A percentile compares a stretch with the other conserved stretches of the same genome.
These are phyloP conservation scores for Fusarium armeniacum DNA, from an alignment of 2,329 filamentous ascomycete genomes.

Conservation along the genomic window DNA sequence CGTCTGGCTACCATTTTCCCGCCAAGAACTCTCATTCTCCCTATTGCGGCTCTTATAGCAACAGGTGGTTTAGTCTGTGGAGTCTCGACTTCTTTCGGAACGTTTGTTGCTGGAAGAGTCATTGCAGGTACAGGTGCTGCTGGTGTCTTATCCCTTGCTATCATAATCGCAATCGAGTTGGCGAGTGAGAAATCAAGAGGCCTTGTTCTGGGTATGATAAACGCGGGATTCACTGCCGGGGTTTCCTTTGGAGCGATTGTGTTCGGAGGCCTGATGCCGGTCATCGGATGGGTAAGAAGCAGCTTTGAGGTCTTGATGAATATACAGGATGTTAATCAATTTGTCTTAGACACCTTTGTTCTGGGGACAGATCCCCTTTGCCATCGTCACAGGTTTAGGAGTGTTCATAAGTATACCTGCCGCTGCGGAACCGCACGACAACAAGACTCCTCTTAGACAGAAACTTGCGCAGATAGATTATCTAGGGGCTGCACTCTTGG, in stretches of 20 bases:
- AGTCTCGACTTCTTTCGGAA: slow-evolving; percentile 67
- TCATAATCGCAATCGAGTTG: slow-evolving; percentile 83
- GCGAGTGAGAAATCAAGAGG: slow-evolving; percentile 76
- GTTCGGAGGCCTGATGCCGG: slow-evolving; percentile 73
- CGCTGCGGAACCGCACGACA: slow-evolving; percentile 21
- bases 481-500: slow-evolving; percentile 75
- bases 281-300: slow-evolving; percentile 76
- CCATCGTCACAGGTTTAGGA: slow-evolving; percentile 70
- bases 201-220: slow-evolving; percentile 79
- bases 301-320: background rate
- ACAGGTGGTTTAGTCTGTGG: slow-evolving; percentile 76
- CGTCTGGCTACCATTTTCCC: slow-evolving; percentile 82
- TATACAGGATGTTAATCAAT: slow-evolving; percentile 18
- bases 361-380: slow-evolving; percentile 76
- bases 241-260: slow-evolving; percentile 79
- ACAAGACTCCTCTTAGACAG: slow-evolving; percentile 55
- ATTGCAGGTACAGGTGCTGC: slow-evolving; percentile 78
- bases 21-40: slow-evolving; percentile 74
- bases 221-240: slow-evolving; percentile 79
- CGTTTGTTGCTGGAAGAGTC: slow-evolving; percentile 78
- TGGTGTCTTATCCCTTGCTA: slow-evolving; percentile 78
- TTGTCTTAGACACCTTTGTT: slow-evolving; percentile 75
- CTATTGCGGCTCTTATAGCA: slow-evolving; percentile 69
- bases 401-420: slow-evolving; percentile 76
- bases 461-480: slow-evolving; percentile 81